Percentiles rank a stretch among this genome's conserved stretches.
Conservation (phyloP, 805 yeast genomes). For the Metschnikowia borealis region DNA sequence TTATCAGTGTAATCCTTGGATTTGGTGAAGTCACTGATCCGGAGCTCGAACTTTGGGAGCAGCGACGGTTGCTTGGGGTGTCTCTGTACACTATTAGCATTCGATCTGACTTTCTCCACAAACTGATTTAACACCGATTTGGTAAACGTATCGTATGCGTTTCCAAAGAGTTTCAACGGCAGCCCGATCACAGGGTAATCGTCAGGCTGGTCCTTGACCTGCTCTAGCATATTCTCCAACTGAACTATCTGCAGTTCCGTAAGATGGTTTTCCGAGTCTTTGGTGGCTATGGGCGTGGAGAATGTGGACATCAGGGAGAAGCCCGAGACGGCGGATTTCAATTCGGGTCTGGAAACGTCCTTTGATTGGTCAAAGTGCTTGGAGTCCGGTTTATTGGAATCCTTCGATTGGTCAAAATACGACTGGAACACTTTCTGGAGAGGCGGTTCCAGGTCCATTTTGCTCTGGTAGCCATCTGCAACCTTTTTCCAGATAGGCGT, state of each 20-base stretch:
- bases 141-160: conserved; percentile 40
- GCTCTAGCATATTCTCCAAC: conserved; percentile 23
- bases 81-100: conserved; percentile 16
- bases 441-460: conserved; percentile 20
- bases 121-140: conserved; percentile 22
- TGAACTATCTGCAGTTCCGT: conserved; percentile 20
- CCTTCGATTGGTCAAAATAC: conserved; percentile 14
- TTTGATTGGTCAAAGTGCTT: too few relatives aligned
- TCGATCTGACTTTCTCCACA: conserved; percentile 17
- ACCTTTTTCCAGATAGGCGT: conserved; percentile 33
- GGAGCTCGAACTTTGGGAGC: conserved; percentile 17
- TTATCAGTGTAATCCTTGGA: conserved; percentile 33
- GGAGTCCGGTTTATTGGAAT: not conserved
- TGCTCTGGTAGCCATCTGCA: conserved; percentile 24
- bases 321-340: conserved; percentile 20
- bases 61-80: conserved; percentile 1
- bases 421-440: conserved; percentile 30
- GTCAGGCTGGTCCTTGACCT: conserved; percentile 21
- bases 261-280: conserved; percentile 12
- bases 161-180: conserved; percentile 39
- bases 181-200: conserved; percentile 24
- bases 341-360: not conserved
- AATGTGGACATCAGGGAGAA: conserved; percentile 15
- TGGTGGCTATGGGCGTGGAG: conserved; percentile 33
- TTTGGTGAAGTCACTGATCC: conserved; percentile 29